Base-by-base conservation (phyloP, 83 land plant genomes). In the Isoetes engelmannii region DNA sequence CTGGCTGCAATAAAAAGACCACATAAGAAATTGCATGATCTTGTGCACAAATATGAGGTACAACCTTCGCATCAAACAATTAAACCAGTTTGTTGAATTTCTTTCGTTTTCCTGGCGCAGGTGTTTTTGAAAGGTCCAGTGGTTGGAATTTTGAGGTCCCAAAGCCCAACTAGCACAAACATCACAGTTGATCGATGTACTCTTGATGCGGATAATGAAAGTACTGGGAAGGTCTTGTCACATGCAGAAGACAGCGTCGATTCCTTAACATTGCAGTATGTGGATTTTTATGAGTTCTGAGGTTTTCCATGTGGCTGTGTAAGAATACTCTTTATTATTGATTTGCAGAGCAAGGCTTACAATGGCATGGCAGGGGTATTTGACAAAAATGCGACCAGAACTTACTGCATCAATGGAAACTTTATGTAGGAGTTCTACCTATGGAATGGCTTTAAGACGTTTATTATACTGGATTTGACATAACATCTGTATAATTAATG, bases 1-100 rank as follows among this genome's bases (percentile, higher is more conserved):
- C 70, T 82, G 20, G 58, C 85, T 17, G 72, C 73, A 12, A 79
- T 80, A 37, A 85, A 76, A 61, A 89, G 67, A 61, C 72, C 78
- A n/a, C 74, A 87, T 45, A 84, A 82, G 69, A 89, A 89, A 80
- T 75, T 89, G 5, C 77, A 73, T 74, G 89, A 92, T 60, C 71
- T 89, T 10, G 63, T 92, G 7, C 79, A 84, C 17, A 85, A 92
- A 69, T 89, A 78, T 70, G 87, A 77, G 72, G 97, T 87, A 59
- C 74, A 53, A 68, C 1, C 3, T 51, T 47, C 63, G 15, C 21
- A 15, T 15, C 15, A 51, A 3, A 12, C 1, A 41, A 41, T 17
- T 0, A 8, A 1, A 41, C 0, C n/a, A 13, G 63, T 21, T 60
- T 8, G 20, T n/a, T 64, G 12, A 64, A 28, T 9, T 18, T 37